phyloP scores from a whole-genome alignment of 2,329 filamentous ascomycete species.

The Hypoxylon sp. region DNA sequence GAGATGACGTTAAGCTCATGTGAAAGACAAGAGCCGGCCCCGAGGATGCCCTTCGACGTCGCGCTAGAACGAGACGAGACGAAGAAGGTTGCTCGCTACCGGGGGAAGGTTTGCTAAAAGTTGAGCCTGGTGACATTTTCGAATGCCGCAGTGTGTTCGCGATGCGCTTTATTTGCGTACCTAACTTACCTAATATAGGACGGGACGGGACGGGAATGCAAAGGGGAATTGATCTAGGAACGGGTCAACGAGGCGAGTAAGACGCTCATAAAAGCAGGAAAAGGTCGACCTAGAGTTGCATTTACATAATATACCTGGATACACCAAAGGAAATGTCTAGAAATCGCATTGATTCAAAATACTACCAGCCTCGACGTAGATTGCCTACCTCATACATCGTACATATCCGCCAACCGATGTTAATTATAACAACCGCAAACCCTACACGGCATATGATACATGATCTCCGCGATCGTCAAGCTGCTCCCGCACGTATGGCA shows the following conservation, averaged over 20 bases:
- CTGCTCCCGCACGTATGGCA: constrained; percentile 28
- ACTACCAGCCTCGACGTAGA: neutral
- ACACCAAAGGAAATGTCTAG: neutral
- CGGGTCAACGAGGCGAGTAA: neutral
- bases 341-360: constrained; percentile 5
- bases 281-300: neutral
- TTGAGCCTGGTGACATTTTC: neutral
- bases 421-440: constrained; percentile 35
- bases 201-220: neutral
- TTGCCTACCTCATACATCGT: neutral
- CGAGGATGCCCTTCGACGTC: constrained; percentile 33
- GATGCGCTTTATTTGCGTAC: neutral
- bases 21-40: constrained; percentile 4
- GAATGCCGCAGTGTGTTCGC: neutral
- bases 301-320: neutral
- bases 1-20: constrained; percentile 34
- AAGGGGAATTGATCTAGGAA: neutral
- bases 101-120: constrained; percentile 1
- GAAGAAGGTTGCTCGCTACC: constrained; percentile 29
- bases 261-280: neutral
- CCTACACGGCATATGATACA: neutral
- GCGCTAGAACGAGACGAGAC: constrained; percentile 11
- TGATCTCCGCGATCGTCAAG: constrained; percentile 7
- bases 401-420: neutral
- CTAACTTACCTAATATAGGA: too few relatives aligned